Percentiles rank a stretch among this genome's conserved stretches.
phyloP scores from a whole-genome alignment of 371 early-diverging fungal genomes.

The Mortierella sp. region DNA sequence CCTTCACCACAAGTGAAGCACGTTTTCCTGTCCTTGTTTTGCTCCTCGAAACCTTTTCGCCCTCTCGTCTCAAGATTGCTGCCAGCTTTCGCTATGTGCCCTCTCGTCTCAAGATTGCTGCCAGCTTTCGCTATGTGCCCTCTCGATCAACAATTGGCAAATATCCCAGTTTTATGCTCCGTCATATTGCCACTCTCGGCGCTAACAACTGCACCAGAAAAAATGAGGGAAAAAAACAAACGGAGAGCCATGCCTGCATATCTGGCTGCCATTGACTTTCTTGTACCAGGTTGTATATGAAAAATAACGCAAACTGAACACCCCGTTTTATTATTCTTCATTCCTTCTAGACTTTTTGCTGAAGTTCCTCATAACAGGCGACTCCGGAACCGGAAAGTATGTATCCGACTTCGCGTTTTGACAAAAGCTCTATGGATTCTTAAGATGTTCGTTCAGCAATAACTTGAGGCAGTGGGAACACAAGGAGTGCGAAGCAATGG shows the following conservation, averaged over 20 bases:
- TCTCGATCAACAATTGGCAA: too few relatives aligned
- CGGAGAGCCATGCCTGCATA: too few relatives aligned
- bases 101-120: neutral
- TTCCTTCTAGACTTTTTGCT: conserved; percentile 61
- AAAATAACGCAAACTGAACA: too few relatives aligned
- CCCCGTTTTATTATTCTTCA: too few relatives aligned
- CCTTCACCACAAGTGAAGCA: conserved; percentile 4
- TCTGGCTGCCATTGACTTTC: too few relatives aligned
- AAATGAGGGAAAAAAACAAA: too few relatives aligned
- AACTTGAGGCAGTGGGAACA: too few relatives aligned
- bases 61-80: neutral
- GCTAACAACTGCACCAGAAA: too few relatives aligned
- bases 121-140: neutral
- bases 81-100: neutral
- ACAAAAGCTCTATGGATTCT: neutral
- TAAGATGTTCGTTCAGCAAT: too few relatives aligned
- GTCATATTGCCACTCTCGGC: neutral
- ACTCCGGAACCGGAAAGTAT: conserved; percentile 75
- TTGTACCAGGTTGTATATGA: too few relatives aligned
- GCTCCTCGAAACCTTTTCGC: neutral
- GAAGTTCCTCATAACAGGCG: conserved; percentile 71
- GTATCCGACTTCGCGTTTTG: conserved; percentile 4
- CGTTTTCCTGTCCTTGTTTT: conserved; percentile 1
- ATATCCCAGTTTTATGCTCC: neutral
- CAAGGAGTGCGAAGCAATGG: neutral